phyloP scores from a whole-genome alignment of 352 stramenopile genomes.

The Globisporangium cederbergense region DNA sequence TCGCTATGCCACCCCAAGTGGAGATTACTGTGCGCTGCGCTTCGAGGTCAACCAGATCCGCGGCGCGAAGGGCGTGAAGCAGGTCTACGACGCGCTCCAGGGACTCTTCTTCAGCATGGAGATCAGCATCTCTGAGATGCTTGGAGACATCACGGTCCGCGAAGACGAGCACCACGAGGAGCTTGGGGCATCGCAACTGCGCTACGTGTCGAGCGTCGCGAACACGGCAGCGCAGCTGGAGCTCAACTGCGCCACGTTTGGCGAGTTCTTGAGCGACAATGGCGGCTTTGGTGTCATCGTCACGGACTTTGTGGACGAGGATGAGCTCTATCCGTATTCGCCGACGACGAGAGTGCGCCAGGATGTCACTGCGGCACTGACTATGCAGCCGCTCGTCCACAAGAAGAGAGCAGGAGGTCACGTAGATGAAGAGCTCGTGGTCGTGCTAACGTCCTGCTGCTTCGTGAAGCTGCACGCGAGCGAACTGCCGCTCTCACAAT shows the following conservation, averaged over 20 bases:
- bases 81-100: slow-evolving; percentile 51
- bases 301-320: slow-evolving; percentile 39
- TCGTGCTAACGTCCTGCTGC: slow-evolving; percentile 21
- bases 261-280: slow-evolving; percentile 24
- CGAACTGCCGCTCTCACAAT: neutral
- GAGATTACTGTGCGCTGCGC: slow-evolving; percentile 40
- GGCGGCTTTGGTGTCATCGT: slow-evolving; percentile 27
- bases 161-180: slow-evolving; percentile 47
- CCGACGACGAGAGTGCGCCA: slow-evolving; percentile 23
- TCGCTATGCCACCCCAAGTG: slow-evolving; percentile 37
- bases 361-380: slow-evolving; percentile 22
- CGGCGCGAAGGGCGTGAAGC: slow-evolving; percentile 25
- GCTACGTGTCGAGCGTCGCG: slow-evolving; percentile 23
- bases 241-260: slow-evolving; percentile 46
- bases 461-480: neutral
- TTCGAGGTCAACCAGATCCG: slow-evolving; percentile 51
- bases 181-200: slow-evolving; percentile 37
- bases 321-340: slow-evolving; percentile 41
- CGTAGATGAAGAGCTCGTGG: slow-evolving; percentile 20
- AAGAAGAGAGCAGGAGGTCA: slow-evolving; percentile 1
- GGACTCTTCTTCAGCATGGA: slow-evolving; percentile 64
- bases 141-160: slow-evolving; percentile 48
- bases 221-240: slow-evolving; percentile 24
- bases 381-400: slow-evolving; percentile 16
- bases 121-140: slow-evolving; percentile 48